phyloP scores from a whole-genome alignment of 2,329 filamentous ascomycete species.

The Penicillium sp. region DNA sequence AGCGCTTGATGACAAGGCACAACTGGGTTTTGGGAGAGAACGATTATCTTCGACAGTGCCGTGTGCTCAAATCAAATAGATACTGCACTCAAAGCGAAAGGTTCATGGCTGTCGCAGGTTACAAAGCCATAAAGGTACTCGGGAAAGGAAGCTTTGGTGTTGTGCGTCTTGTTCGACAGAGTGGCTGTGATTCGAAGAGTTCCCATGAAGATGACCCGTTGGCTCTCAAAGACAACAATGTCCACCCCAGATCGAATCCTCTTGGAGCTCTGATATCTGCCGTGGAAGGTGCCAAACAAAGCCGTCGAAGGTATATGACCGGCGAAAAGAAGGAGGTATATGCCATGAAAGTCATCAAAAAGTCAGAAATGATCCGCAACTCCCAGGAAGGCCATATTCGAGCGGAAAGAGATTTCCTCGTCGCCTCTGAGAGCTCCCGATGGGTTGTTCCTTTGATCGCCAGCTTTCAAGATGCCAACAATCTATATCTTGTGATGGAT shows the following conservation, averaged over 20 bases:
- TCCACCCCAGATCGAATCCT: background rate
- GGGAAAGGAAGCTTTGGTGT: constrained; percentile 95
- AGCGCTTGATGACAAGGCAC: constrained; percentile 53
- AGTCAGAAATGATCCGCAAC: constrained; percentile 87
- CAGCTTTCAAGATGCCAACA: constrained; percentile 82
- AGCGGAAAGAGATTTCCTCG: constrained; percentile 88
- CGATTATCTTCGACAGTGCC: constrained; percentile 70
- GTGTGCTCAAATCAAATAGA: constrained; percentile 66
- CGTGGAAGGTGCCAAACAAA: constrained; percentile 22
- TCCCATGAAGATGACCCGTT: constrained; percentile 15
- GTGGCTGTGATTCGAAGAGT: background rate
- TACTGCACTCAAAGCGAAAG: constrained; percentile 45
- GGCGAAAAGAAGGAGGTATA: constrained; percentile 63
- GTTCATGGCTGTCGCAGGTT: constrained; percentile 61
- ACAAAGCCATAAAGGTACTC: constrained; percentile 76
- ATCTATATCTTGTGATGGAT: constrained; percentile 93
- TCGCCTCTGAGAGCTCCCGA: constrained; percentile 79
- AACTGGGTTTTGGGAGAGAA: constrained; percentile 68
- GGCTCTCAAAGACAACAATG: background rate
- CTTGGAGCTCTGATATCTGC: constrained; percentile 14
- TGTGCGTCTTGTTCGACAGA: constrained; percentile 76
- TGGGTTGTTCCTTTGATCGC: constrained; percentile 88
- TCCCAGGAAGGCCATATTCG: constrained; percentile 89
- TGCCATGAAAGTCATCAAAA: constrained; percentile 96
- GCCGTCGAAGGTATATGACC: constrained; percentile 32